Conservation (phyloP, 2,329 filamentous ascomycete species). For the Emydomyces testavorans region DNA sequence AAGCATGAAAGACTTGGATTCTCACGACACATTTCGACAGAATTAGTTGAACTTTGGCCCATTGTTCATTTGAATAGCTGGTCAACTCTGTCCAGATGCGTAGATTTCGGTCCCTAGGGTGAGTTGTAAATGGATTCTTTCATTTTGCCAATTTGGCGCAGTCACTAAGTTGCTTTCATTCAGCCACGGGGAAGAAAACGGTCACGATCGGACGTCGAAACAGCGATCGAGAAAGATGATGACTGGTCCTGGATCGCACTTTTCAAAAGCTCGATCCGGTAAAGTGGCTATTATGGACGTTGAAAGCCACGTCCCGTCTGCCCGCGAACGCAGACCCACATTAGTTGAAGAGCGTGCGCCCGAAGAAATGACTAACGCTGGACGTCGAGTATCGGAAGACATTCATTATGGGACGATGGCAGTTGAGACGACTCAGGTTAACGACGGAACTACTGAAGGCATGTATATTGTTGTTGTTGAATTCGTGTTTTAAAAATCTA, state of each 20-base stretch:
- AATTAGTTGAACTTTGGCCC: neutral
- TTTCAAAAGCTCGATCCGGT: conserved; percentile 3
- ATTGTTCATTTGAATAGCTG: neutral
- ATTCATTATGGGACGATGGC: conserved; percentile 1
- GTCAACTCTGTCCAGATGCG: conserved; percentile 1
- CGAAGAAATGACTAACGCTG: neutral
- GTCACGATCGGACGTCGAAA: conserved; percentile 2
- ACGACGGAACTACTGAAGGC: neutral
- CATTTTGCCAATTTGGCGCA: neutral
- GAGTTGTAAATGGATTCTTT: neutral
- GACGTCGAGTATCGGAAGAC: neutral
- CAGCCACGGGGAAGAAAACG: conserved; percentile 2
- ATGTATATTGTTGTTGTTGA: neutral
- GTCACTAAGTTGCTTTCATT: neutral
- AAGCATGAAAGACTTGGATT: neutral
- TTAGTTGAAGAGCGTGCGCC: neutral
- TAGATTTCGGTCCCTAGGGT: conserved; percentile 5
- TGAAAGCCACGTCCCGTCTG: neutral
- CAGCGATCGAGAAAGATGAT: neutral
- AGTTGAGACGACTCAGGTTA: conserved; percentile 4
- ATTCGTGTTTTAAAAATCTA: neutral
- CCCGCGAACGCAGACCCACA: conserved; percentile 1
- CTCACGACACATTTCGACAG: neutral
- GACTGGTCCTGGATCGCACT: conserved; percentile 9
- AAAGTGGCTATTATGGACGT: neutral